Evolutionary conservation across 805 yeast genomes (phyloP), one percentile per base, ranked within the genome.

Genomic region (Peterozyma toletana): DNA sequence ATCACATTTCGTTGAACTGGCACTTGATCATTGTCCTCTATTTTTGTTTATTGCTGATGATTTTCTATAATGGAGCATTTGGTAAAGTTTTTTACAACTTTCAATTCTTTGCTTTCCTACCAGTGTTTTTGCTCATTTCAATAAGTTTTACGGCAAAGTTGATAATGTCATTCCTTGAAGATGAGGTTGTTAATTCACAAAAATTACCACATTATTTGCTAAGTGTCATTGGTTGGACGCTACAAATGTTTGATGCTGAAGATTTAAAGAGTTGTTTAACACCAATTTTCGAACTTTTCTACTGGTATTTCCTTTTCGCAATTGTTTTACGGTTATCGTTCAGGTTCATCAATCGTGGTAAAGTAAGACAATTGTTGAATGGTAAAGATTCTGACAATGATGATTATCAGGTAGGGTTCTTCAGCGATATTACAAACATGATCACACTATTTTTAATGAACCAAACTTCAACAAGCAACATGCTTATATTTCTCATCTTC

Each of bases 401-500:
- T 14, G 17, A 31, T 9, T 31, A 45, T 18, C 15, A 30, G 16
- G 21, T 5, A 29, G 40, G 66, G 27, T 49, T 59, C 13, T 48
- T 64, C 29, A 61, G 68, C 4, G 76, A 72, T 49, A 21, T 70
- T 1, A 51, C 58, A 18, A 68, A 70, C 42, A 40, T 68, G 2
- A 15, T 65, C 1, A 62, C 73, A 0, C 40, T 76, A 1, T 53
- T 72, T 29, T 55, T 79, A 42, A 55, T 78, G 1, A 75, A 76
- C 44, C 80, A 78, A 51, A 62, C 80, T 0, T 64, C 78, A 17
- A 51, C 66, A 2, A 67, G 68, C 37, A 68, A 72, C 38, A 70
- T 78, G 16, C 78, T 82, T 0, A 61, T 77, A 5, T 78, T 70
- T 52, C 42, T 72, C 5, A 50, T 70, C 0, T 70, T 77, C 38